Evolutionary conservation across 768 basidiomycete species (phyloP), one percentile per base, ranked within the genome.

Genomic region (Scleroderma bovista): DNA sequence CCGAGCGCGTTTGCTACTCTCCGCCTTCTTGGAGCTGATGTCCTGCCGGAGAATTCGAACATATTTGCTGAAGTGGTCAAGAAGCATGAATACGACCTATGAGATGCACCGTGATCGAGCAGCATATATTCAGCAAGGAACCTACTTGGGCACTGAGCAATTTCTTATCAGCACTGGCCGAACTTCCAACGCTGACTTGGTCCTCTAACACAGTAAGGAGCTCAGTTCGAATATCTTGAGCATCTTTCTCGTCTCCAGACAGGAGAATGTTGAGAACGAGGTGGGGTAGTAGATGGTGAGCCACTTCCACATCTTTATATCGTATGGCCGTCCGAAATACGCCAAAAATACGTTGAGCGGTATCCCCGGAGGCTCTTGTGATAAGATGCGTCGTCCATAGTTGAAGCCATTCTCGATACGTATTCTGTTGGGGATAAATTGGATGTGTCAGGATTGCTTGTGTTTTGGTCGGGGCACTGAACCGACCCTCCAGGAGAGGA

Each of bases 401-500:
- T 56, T 95, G 93, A 31, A 98, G 79, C 96, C 96, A 99, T 66
- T 98, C 94, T 37, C 94, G 83, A 67, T 97, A 99, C 0, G 92
- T 95, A n/a, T 51, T 60, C 50, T 83, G 77, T 5, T 69, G 69
- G 1, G 80, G 76, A 68, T 97, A 99, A 49, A 98, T 83, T 2
- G 95, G 94, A 55, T 84, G 80, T 44, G 72, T 66, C 17, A 73
- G 63, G 3, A 70, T 57, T 11, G 70, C 71, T 2, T 67, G 60
- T 2, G 65, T 59, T 8, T 71, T 72, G 23, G 76, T 72, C 15
- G 74, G 72, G 15, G 84, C 68, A 4, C 75, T 74, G 61, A 81
- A 90, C 33, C 79, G 76, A 36, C 78, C 76, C 52, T 83, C 86
- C 12, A 97, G 77, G 17, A 98, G 73, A 0, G 95, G 93, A 0